These are phyloP conservation scores for Pholiota conissans DNA, from an alignment of 768 basidiomycete species.

Conservation along the genomic window DNA sequence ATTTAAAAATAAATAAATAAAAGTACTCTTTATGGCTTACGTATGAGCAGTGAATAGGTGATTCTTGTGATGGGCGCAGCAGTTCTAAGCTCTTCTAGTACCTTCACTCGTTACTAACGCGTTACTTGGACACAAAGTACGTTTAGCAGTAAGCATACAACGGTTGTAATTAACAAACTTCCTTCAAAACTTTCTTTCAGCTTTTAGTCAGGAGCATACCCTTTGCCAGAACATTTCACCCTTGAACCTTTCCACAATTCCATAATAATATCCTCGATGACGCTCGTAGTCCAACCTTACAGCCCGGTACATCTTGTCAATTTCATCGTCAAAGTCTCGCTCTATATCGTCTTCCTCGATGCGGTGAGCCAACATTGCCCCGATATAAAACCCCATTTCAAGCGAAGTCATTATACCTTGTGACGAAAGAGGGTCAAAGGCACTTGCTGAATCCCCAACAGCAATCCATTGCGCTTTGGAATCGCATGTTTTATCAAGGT, in stretches of 20 bases:
- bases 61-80: too few species aligned
- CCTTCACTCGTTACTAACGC: too few species aligned
- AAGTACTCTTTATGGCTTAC: too few species aligned
- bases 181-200: background rate
- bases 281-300: conserved; percentile 17
- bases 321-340: conserved; percentile 5
- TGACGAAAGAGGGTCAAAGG: conserved; percentile 39
- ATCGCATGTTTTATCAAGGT: conserved; percentile 22
- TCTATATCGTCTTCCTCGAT: conserved; percentile 1
- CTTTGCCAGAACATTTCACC: conserved; percentile 12
- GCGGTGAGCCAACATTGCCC: conserved; percentile 16
- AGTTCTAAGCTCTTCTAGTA: too few species aligned
- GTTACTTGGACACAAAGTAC: too few species aligned
- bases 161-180: background rate
- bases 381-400: conserved; percentile 27
- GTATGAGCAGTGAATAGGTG: too few species aligned
- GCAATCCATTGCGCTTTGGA: conserved; percentile 26
- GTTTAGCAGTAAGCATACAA: too few species aligned
- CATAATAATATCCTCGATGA: conserved; percentile 17
- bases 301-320: conserved; percentile 9
- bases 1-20: too few species aligned
- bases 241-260: conserved; percentile 11
- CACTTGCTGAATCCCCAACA: conserved; percentile 38
- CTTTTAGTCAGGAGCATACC: background rate
- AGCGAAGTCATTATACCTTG: conserved; percentile 39